A percentile compares a stretch with the other conserved stretches of the same genome.
These are phyloP conservation scores for Ogataea ramenticola DNA, from an alignment of 805 yeast species.

Conservation along the genomic window DNA sequence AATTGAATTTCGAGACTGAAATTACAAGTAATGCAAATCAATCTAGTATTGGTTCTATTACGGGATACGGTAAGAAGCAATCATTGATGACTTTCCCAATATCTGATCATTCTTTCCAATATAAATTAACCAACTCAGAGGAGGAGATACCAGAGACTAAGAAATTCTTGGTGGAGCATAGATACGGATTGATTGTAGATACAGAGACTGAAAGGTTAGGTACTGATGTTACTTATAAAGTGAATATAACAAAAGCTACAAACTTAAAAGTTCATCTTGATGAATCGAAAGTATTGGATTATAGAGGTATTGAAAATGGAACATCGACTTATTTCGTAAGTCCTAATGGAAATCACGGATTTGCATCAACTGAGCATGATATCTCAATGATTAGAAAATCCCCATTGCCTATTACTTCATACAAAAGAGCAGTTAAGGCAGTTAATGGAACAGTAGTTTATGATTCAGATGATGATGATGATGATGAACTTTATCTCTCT, in stretches of 20 bases:
- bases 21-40: constrained; percentile 24
- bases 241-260: constrained; percentile 19
- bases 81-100: constrained; percentile 10
- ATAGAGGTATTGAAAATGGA: constrained; percentile 33
- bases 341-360: constrained; percentile 40
- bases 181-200: constrained; percentile 25
- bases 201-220: constrained; percentile 15
- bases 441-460: constrained; percentile 22
- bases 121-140: not conserved
- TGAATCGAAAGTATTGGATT: constrained; percentile 17
- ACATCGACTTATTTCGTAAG: constrained; percentile 35
- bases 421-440: constrained; percentile 25
- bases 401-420: constrained; percentile 16
- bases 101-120: not conserved
- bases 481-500: too few relatives aligned
- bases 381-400: constrained; percentile 18
- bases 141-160: not conserved
- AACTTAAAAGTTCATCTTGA: constrained; percentile 11
- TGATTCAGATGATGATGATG: constrained; percentile 9
- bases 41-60: constrained; percentile 32
- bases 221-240: constrained; percentile 21
- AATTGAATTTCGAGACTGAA: constrained; percentile 23
- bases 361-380: constrained; percentile 30
- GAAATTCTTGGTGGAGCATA: constrained; percentile 3
- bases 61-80: constrained; percentile 34